Percentiles rank a stretch among this genome's conserved stretches.
phyloP scores from a whole-genome alignment of 495 filamentous ascomycete genomes.

The Aspergillus cavernicola region DNA sequence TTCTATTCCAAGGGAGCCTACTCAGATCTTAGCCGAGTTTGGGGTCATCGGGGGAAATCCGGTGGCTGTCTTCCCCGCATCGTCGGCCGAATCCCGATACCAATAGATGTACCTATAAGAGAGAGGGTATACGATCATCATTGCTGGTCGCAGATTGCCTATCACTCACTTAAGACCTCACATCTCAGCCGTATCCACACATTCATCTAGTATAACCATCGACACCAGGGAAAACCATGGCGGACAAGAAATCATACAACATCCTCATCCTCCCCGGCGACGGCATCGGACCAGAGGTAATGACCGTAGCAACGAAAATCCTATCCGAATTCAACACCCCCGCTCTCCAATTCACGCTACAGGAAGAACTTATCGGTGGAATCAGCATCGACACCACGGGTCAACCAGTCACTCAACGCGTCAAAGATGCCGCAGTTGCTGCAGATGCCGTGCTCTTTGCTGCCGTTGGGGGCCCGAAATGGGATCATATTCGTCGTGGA shows the following conservation, averaged over 20 bases:
- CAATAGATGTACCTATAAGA: too few relatives aligned
- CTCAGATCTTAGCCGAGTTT: too few relatives aligned
- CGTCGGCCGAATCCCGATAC: too few relatives aligned
- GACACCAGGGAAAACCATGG: neutral
- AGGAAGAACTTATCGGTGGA: conserved; percentile 46
- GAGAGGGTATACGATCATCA: too few relatives aligned
- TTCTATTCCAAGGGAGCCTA: too few relatives aligned
- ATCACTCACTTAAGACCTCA: too few relatives aligned
- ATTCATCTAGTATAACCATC: too few relatives aligned
- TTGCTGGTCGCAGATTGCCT: too few relatives aligned
- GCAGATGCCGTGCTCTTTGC: conserved; percentile 50
- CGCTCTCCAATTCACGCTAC: conserved; percentile 36
- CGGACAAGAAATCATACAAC: conserved; percentile 27
- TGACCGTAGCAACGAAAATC: conserved; percentile 49
- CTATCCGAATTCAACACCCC: conserved; percentile 42
- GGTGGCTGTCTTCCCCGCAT: too few relatives aligned
- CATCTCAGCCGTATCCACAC: too few relatives aligned
- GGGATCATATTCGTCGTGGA: conserved; percentile 38
- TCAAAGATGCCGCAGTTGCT: conserved; percentile 37
- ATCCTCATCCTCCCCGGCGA: conserved; percentile 54
- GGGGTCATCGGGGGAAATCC: too few relatives aligned
- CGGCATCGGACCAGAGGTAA: conserved; percentile 54
- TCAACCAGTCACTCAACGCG: conserved; percentile 40
- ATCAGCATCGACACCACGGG: conserved; percentile 45
- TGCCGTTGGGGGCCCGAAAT: conserved; percentile 49